These are phyloP conservation scores for Populus deltoides DNA, from an alignment of 345 rosid genomes.

Conservation along the genomic window DNA sequence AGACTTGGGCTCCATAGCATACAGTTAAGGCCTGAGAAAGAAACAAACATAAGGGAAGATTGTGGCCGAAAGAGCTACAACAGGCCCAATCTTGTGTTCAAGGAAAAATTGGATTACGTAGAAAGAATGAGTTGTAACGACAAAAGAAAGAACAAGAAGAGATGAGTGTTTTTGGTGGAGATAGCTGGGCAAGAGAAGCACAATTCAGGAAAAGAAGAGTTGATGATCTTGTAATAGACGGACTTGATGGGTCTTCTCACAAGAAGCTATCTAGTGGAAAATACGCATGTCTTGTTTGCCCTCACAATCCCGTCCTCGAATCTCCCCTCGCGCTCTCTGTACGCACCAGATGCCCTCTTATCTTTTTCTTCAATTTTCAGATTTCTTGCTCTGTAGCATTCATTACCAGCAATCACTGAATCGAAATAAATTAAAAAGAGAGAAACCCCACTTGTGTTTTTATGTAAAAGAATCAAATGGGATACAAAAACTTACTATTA, in stretches of 20 bases:
- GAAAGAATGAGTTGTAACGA: too few species aligned
- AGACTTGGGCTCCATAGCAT: background rate
- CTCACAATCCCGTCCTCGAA: constrained; percentile 44
- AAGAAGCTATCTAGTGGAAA: constrained; percentile 48
- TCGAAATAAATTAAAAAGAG: too few species aligned
- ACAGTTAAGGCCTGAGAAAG: background rate
- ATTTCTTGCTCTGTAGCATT: background rate
- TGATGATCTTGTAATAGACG: constrained; percentile 20
- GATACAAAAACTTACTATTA: background rate
- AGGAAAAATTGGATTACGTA: background rate
- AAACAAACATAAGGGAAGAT: background rate
- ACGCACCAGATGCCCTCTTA: background rate
- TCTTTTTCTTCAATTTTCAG: background rate
- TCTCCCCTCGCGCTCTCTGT: constrained; percentile 50
- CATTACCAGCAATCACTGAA: background rate
- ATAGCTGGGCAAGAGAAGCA: constrained; percentile 57
- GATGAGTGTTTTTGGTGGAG: constrained; percentile 60
- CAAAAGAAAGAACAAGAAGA: background rate
- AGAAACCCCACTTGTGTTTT: background rate
- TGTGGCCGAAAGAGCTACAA: background rate
- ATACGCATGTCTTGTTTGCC: constrained; percentile 48
- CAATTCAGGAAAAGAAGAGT: constrained; percentile 44
- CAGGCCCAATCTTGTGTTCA: background rate
- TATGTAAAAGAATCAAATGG: background rate
- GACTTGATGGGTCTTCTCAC: constrained; percentile 23